Percentiles rank a stretch among this genome's conserved stretches.
phyloP scores from a whole-genome alignment of 73 alveolate species.

The Effrenium voratum region DNA sequence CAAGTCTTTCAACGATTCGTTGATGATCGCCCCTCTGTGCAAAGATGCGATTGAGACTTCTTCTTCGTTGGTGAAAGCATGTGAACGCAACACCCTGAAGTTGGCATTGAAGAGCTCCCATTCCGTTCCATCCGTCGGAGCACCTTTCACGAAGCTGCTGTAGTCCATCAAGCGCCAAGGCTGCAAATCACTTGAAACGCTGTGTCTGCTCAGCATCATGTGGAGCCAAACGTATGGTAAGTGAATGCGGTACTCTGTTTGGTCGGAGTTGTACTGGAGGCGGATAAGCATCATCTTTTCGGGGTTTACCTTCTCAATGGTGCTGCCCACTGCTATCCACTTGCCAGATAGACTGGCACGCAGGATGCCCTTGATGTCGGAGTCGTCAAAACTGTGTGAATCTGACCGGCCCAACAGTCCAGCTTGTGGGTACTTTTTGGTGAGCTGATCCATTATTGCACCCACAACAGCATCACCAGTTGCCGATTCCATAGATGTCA shows the following conservation, averaged over 20 bases:
- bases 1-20: not conserved
- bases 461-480: slow-evolving; percentile 33
- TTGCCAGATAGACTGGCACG: slow-evolving; percentile 29
- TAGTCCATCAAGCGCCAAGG: slow-evolving; percentile 47
- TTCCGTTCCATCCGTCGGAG: not conserved
- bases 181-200: not conserved
- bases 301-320: not conserved
- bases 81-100: slow-evolving; percentile 60
- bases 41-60: not conserved
- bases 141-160: not conserved
- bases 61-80: not conserved
- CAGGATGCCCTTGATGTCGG: slow-evolving; percentile 3
- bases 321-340: slow-evolving; percentile 1
- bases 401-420: slow-evolving; percentile 26
- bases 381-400: slow-evolving; percentile 7
- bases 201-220: slow-evolving; percentile 31
- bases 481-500: not conserved
- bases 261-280: not conserved
- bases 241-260: slow-evolving; percentile 51
- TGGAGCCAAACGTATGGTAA: slow-evolving; percentile 75
- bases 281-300: slow-evolving; percentile 32
- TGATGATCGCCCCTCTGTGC: slow-evolving; percentile 76
- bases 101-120: slow-evolving; percentile 65
- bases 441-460: slow-evolving; percentile 3
- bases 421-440: slow-evolving; percentile 30